These are phyloP conservation scores for Wickerhamiella nectarea DNA, from an alignment of 805 yeast species.

Conservation along the genomic window DNA sequence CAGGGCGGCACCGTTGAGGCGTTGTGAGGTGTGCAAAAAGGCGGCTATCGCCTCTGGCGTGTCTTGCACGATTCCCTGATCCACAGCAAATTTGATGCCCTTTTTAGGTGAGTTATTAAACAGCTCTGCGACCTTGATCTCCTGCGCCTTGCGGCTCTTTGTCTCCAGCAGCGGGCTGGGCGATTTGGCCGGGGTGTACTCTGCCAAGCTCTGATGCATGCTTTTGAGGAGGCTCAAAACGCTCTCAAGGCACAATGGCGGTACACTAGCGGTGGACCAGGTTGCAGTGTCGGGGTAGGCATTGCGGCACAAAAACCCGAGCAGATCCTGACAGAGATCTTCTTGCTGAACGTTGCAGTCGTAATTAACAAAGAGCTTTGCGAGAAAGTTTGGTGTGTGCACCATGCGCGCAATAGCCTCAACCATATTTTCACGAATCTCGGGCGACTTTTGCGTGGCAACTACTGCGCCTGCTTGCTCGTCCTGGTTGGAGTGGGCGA, in stretches of 20 bases:
- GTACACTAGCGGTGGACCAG: conserved; percentile 70
- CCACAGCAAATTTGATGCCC: conserved; percentile 55
- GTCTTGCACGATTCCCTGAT: conserved; percentile 47
- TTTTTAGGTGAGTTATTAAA: conserved; percentile 69
- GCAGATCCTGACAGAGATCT: conserved; percentile 54
- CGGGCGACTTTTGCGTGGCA: conserved; percentile 21
- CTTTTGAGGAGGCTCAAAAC: conserved; percentile 49
- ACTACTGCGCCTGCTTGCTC: conserved; percentile 5
- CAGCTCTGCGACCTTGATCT: conserved; percentile 56
- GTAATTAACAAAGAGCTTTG: conserved; percentile 62
- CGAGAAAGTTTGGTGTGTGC: conserved; percentile 61
- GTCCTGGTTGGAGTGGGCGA: conserved; percentile 21
- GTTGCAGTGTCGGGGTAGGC: conserved; percentile 78
- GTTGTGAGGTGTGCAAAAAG: conserved; percentile 65
- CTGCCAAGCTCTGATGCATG: background rate
- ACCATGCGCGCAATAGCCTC: conserved; percentile 58
- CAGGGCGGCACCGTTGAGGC: conserved; percentile 72
- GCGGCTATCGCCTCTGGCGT: conserved; percentile 47
- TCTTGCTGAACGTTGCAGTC: conserved; percentile 85
- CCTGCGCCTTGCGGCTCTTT: conserved; percentile 44
- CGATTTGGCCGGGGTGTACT: background rate
- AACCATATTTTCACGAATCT: conserved; percentile 58
- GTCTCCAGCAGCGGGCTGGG: conserved; percentile 11
- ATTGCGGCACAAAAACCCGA: conserved; percentile 59
- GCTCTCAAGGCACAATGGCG: conserved; percentile 89